Evolutionary conservation across 2,329 filamentous ascomycete species (phyloP).

Genomic region (Colletotrichum zoysiae): DNA sequence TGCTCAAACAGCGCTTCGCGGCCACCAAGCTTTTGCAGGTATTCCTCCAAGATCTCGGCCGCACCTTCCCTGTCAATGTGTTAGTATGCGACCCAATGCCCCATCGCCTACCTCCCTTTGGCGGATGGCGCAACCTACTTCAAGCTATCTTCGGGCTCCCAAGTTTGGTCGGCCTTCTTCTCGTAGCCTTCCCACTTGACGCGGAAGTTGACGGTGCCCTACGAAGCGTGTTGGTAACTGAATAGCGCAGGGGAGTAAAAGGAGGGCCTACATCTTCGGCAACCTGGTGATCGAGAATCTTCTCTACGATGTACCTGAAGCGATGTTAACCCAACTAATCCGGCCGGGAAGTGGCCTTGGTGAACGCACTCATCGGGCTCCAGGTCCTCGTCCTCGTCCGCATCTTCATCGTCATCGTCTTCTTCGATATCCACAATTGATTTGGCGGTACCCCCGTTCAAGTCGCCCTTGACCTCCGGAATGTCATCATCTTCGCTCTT

Average conservation of each 20-base stretch:
- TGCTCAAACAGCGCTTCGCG: constrained; percentile 66
- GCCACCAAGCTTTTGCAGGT: constrained; percentile 74
- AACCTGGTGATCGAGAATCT: constrained; percentile 76
- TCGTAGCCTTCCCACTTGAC: constrained; percentile 88
- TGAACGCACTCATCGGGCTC: constrained; percentile 47
- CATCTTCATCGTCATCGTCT: constrained; percentile 53
- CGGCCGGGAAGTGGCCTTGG: neutral
- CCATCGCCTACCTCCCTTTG: neutral
- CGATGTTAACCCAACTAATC: constrained; percentile 38
- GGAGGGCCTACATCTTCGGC: constrained; percentile 62
- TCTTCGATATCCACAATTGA: constrained; percentile 43
- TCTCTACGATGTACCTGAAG: constrained; percentile 78
- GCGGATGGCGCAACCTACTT: constrained; percentile 54
- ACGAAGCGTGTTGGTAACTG: constrained; percentile 21
- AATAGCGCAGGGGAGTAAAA: neutral
- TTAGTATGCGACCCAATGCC: constrained; percentile 1
- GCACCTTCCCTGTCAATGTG: constrained; percentile 64
- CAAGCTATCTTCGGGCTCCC: constrained; percentile 83
- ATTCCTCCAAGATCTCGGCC: constrained; percentile 71
- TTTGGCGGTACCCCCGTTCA: constrained; percentile 43
- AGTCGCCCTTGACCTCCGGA: constrained; percentile 21
- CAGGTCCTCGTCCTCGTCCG: constrained; percentile 57
- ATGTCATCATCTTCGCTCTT: constrained; percentile 27
- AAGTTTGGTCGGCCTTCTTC: constrained; percentile 77
- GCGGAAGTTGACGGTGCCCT: constrained; percentile 70